Evolutionary conservation across 441 rosid genomes (phyloP), one percentile per base, ranked within the genome.

Genomic region (Manihot esculenta): DNA sequence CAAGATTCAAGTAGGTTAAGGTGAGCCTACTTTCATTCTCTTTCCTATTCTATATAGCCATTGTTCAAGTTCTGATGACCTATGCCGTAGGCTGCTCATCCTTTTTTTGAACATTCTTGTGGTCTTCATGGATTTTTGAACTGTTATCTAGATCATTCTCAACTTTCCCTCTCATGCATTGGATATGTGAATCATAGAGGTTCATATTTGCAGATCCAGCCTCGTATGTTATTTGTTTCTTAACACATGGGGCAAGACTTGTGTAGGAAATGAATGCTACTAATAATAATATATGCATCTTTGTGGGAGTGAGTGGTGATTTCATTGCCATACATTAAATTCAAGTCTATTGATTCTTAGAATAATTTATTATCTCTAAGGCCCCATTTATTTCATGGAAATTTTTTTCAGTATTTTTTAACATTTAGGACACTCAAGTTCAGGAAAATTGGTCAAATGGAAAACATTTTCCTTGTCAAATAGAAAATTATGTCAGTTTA

Each of bases 1-100:
- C 72, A 81, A 48, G 84, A 86, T 63, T 86, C 90, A 21, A 48
- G 75, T 12, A 76, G 77, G 78, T 71, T 66, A 66, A 84, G 90
- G 96, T 90, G 66, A 80, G 83, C 56, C 61, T 58, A 59, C 64
- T 42, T 44, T 17, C 51, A 17, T 38, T 70, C 5, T 67, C 6
- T 74, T 62, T 48, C 55, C 12, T 33, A 59, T 67, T 54, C 72
- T 13, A 53, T 50, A 23, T 65, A 21, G 63, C 20, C 63, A 44
- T 10, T 61, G 67, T 71, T 58, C 23, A 45, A 17, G 7, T 58
- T 72, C 6, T 55, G 11, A 15, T n/a, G 30, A 45, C 61, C 24
- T 54, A 21, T 64, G 18, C 17, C 17, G 12, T 2, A 15, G 42
- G 27, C 45, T 18, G 24, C 69, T 38, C 24, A 27, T 38, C 45